phyloP scores from a whole-genome alignment of 176 grass and related monocot species.

The Microstegium vimineum region DNA sequence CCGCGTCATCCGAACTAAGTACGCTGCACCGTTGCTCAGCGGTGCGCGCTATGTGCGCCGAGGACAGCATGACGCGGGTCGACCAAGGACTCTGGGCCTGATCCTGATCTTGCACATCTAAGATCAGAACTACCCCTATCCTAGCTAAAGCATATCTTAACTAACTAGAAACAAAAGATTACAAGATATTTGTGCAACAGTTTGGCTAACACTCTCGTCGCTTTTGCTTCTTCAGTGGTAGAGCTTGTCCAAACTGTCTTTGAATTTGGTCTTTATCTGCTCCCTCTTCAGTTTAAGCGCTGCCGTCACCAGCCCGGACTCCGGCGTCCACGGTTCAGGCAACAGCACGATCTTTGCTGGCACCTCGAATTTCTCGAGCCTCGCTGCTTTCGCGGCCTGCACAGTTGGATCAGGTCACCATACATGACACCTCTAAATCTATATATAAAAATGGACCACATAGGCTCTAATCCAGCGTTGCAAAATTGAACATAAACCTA shows the following conservation, averaged over 20 bases:
- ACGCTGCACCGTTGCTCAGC: too few relatives aligned
- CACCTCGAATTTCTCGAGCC: slow-evolving; percentile 68
- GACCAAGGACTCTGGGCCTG: too few relatives aligned
- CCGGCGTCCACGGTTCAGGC: slow-evolving; percentile 75
- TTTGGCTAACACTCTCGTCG: too few relatives aligned
- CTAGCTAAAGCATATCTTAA: too few relatives aligned
- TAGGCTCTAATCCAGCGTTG: not conserved
- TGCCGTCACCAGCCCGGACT: slow-evolving; percentile 71
- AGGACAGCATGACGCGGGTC: too few relatives aligned
- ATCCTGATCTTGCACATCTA: too few relatives aligned
- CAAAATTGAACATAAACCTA: not conserved
- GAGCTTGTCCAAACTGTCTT: slow-evolving; percentile 46
- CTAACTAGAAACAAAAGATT: too few relatives aligned
- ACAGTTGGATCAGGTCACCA: not conserved
- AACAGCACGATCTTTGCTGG: slow-evolving; percentile 58
- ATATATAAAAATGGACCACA: not conserved
- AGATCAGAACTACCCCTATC: too few relatives aligned
- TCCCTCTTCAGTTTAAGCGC: slow-evolving; percentile 83
- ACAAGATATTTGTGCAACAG: too few relatives aligned
- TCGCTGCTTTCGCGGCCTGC: slow-evolving; percentile 51
- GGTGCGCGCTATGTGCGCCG: too few relatives aligned
- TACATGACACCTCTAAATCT: not conserved
- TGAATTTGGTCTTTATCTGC: slow-evolving; percentile 64
- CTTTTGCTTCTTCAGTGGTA: slow-evolving; percentile 31
- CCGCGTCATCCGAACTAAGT: too few relatives aligned